These are phyloP conservation scores for Calcarisporium arbuscula DNA, from an alignment of 2,329 filamentous ascomycete genomes.

Conservation along the genomic window DNA sequence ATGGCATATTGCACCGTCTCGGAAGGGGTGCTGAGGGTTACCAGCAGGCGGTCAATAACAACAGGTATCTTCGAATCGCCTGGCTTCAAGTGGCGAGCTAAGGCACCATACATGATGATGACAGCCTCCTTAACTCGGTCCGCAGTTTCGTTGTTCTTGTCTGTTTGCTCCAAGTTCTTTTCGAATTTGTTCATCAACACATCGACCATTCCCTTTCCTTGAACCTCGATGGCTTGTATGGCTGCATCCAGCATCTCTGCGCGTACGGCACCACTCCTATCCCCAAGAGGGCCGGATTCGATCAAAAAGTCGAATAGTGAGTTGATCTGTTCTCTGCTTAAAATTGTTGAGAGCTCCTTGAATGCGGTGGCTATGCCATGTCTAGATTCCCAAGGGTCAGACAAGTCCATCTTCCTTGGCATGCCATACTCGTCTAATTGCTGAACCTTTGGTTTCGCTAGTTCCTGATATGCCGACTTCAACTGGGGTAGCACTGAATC, in stretches of 20 bases:
- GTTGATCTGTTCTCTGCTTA: conserved; percentile 64
- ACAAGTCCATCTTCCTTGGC: conserved; percentile 79
- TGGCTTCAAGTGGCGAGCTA: conserved; percentile 77
- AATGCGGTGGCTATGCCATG: conserved; percentile 87
- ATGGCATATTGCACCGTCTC: conserved; percentile 97
- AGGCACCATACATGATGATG: conserved; percentile 91
- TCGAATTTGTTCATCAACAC: conserved; percentile 91
- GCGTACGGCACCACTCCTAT: conserved; percentile 70
- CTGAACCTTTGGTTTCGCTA: conserved; percentile 75
- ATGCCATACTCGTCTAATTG: conserved; percentile 92
- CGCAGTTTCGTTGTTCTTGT: conserved; percentile 71
- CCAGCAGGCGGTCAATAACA: conserved; percentile 79
- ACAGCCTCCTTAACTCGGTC: conserved; percentile 96
- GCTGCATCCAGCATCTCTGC: conserved; percentile 90
- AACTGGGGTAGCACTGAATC: conserved; percentile 57
- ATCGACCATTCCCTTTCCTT: conserved; percentile 78
- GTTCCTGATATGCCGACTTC: conserved; percentile 64
- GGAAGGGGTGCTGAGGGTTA: conserved; percentile 86
- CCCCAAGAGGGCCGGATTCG: conserved; percentile 77
- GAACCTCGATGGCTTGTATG: conserved; percentile 69
- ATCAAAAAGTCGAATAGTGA: conserved; percentile 81
- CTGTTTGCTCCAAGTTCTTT: conserved; percentile 74
- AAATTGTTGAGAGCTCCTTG: conserved; percentile 67
- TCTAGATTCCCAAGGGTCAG: conserved; percentile 85
- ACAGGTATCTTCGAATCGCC: conserved; percentile 85